These are phyloP conservation scores for Lentithecium fluviatile DNA, from an alignment of 495 filamentous ascomycete genomes.

Conservation along the genomic window DNA sequence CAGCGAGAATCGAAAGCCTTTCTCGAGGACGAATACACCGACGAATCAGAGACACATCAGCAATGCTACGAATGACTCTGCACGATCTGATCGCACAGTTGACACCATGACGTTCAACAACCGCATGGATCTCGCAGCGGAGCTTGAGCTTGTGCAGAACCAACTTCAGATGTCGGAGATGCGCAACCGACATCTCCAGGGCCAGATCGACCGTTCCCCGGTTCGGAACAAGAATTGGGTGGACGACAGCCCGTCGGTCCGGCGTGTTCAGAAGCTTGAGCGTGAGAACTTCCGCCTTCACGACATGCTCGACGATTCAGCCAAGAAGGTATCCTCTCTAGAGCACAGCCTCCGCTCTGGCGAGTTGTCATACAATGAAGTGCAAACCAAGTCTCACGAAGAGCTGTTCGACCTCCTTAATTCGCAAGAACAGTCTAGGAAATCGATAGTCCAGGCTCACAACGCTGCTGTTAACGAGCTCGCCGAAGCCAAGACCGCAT, in stretches of 20 bases:
- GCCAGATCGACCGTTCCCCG: constrained; percentile 71
- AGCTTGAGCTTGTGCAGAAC: constrained; percentile 90
- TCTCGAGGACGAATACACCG: constrained; percentile 55
- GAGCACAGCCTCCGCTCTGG: constrained; percentile 85
- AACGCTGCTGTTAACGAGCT: constrained; percentile 83
- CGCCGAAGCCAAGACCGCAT: constrained; percentile 77
- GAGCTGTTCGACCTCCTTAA: constrained; percentile 93
- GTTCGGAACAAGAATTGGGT: constrained; percentile 60
- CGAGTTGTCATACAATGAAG: constrained; percentile 85
- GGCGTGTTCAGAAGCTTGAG: constrained; percentile 87
- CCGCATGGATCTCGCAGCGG: constrained; percentile 84
- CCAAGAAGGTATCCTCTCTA: constrained; percentile 86
- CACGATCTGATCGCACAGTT: constrained; percentile 81
- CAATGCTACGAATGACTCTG: constrained; percentile 72
- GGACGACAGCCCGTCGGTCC: constrained; percentile 80
- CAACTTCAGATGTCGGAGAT: constrained; percentile 94
- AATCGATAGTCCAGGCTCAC: constrained; percentile 76
- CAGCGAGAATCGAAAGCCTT: constrained; percentile 63
- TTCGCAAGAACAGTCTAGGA: constrained; percentile 86
- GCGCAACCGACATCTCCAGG: constrained; percentile 92
- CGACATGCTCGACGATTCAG: constrained; percentile 91
- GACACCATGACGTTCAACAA: constrained; percentile 88
- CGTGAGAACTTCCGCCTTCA: constrained; percentile 89
- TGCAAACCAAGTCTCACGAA: constrained; percentile 91
- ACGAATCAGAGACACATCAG: constrained; percentile 72